Evolutionary conservation across 179 eudicot genomes (phyloP).

Genomic region (Kewa caespitosa): DNA sequence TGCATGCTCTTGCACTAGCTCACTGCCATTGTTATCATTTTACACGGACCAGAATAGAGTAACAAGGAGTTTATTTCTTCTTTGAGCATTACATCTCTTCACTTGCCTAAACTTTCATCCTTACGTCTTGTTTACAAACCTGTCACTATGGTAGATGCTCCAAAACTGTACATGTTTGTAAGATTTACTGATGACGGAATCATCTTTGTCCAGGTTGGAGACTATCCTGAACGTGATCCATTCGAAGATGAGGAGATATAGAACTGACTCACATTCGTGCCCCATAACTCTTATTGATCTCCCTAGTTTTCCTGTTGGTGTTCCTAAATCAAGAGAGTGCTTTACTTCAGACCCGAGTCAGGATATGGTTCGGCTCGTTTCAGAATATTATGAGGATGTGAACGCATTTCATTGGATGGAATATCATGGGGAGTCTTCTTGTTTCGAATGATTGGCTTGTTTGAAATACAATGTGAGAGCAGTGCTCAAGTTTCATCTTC

Average conservation of each 20-base stretch:
- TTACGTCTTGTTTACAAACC: not conserved
- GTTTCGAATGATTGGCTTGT: not conserved
- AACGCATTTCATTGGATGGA: not conserved
- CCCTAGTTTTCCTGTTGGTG: not conserved
- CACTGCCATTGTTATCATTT: too few relatives aligned
- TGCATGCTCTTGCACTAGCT: too few relatives aligned
- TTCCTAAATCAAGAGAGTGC: not conserved
- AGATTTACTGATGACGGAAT: not conserved
- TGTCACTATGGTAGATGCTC: not conserved
- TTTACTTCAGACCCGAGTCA: not conserved
- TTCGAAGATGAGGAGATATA: constrained; percentile 86
- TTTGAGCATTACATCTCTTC: too few relatives aligned
- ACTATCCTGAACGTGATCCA: constrained; percentile 81
- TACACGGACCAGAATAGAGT: too few relatives aligned
- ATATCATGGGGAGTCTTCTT: not conserved
- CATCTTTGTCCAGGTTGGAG: constrained; percentile 61
- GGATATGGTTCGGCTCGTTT: not conserved
- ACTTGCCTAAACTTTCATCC: not conserved
- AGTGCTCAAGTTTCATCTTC: too few relatives aligned
- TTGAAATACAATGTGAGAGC: too few relatives aligned
- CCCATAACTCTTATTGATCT: not conserved
- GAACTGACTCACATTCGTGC: not conserved
- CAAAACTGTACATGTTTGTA: not conserved
- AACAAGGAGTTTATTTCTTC: too few relatives aligned
- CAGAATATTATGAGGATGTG: not conserved